These are phyloP conservation scores for Hortiboletus rubellus DNA, from an alignment of 1,284 basidiomycete species.

Conservation along the genomic window DNA sequence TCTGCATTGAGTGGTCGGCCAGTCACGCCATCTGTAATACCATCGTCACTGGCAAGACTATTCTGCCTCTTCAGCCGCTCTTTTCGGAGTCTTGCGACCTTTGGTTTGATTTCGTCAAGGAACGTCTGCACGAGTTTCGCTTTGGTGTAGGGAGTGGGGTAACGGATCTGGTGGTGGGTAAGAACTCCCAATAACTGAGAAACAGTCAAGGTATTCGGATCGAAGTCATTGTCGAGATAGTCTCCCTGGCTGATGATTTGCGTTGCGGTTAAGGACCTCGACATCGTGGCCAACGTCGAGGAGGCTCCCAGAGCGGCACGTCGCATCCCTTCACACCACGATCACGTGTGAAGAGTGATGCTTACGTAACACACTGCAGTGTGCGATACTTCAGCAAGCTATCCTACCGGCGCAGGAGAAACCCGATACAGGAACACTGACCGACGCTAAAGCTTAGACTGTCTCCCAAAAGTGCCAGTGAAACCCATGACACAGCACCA, in stretches of 20 bases:
- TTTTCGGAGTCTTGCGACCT: conserved; percentile 60
- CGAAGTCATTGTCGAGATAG: conserved; percentile 85
- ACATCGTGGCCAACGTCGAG: conserved; percentile 49
- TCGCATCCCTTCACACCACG: conserved; percentile 7
- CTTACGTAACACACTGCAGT: conserved; percentile 12
- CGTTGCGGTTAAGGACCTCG: conserved; percentile 61
- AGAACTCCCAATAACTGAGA: conserved; percentile 81
- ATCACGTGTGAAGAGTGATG: conserved; percentile 19
- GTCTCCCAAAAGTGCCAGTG: no score
- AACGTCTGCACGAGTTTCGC: conserved; percentile 82
- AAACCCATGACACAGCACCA: background rate
- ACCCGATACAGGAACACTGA: no score
- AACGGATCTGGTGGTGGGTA: conserved; percentile 78
- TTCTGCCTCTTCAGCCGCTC: conserved; percentile 66
- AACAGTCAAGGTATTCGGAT: conserved; percentile 76
- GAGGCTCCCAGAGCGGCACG: background rate
- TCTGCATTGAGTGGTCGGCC: conserved; percentile 57
- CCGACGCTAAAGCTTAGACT: no score
- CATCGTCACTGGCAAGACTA: conserved; percentile 73
- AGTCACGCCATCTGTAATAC: conserved; percentile 76
- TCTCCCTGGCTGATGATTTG: conserved; percentile 71
- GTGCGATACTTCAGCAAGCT: no score
- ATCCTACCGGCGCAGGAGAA: no score
- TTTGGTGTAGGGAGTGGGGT: conserved; percentile 82
- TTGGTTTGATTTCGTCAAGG: conserved; percentile 71